Percentiles rank a stretch among this genome's conserved stretches.
phyloP scores from a whole-genome alignment of 257 asterid species.

The Asclepias syriaca region DNA sequence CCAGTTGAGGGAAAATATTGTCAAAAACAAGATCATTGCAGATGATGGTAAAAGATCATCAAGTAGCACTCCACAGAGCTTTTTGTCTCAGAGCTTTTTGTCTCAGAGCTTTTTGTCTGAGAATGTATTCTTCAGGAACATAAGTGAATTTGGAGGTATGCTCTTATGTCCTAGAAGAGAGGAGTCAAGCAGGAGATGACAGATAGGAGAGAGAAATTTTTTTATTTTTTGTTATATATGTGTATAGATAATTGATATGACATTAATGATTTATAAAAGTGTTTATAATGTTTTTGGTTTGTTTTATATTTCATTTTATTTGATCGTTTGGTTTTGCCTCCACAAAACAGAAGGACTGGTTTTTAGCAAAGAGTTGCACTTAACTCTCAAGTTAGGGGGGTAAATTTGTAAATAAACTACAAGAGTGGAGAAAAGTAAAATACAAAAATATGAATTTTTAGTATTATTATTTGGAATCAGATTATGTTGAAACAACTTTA shows the following conservation, averaged over 20 bases:
- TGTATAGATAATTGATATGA: no score
- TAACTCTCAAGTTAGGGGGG: neutral
- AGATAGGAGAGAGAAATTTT: neutral
- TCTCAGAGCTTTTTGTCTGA: slow-evolving; percentile 51
- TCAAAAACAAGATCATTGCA: slow-evolving; percentile 20
- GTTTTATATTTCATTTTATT: neutral
- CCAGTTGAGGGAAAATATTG: slow-evolving; percentile 24
- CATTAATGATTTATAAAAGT: neutral
- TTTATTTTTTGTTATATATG: neutral
- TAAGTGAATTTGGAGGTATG: slow-evolving; percentile 55
- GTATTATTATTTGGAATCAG: neutral
- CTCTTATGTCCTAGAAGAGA: slow-evolving; percentile 52
- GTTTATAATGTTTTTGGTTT: neutral
- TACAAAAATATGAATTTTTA: neutral
- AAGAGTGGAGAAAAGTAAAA: neutral
- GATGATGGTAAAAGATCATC: slow-evolving; percentile 21
- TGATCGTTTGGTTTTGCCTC: neutral
- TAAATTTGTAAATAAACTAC: no score
- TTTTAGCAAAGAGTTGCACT: neutral
- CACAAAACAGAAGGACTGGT: neutral
- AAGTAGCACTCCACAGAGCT: slow-evolving; percentile 33
- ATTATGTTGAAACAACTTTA: no score
- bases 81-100: no score
- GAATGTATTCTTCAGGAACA: slow-evolving; percentile 40
- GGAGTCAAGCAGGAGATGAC: no score